Evolutionary conservation across 1,284 basidiomycete species (phyloP).

Genomic region (Pholiota adiposa): DNA sequence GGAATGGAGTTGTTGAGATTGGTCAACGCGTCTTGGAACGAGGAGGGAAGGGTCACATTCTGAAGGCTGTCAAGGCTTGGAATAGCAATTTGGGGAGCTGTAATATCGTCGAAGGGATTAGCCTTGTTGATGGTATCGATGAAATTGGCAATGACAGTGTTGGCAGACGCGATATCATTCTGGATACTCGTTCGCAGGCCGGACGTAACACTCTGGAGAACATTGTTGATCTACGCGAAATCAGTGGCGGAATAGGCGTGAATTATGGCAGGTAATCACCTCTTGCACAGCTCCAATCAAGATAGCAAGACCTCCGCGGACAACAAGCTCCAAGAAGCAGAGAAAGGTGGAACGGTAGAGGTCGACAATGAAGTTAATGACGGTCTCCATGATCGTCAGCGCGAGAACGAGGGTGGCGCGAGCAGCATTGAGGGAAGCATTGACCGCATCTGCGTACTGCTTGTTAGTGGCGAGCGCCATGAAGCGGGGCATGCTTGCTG

Average conservation of each 20-base stretch:
- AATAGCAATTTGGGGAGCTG: conserved; percentile 70
- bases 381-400: conserved; percentile 81
- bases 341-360: conserved; percentile 90
- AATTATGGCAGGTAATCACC: conserved; percentile 48
- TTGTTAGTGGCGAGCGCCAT: conserved; percentile 85
- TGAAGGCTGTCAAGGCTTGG: conserved; percentile 75
- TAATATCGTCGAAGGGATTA: conserved; percentile 69
- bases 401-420: conserved; percentile 74
- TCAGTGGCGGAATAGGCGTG: conserved; percentile 8
- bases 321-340: conserved; percentile 90
- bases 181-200: conserved; percentile 72
- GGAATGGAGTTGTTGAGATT: conserved; percentile 85
- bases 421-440: conserved; percentile 78
- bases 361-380: conserved; percentile 92
- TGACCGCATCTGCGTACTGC: conserved; percentile 77
- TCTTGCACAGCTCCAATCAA: conserved; percentile 83
- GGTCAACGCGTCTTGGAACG: conserved; percentile 74
- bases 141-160: conserved; percentile 68
- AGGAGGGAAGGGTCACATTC: conserved; percentile 83
- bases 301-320: conserved; percentile 81
- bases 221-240: conserved; percentile 63
- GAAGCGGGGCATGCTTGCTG: conserved; percentile 87
- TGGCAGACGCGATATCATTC: conserved; percentile 68
- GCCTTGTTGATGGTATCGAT: conserved; percentile 74
- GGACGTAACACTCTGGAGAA: conserved; percentile 65